Evolutionary conservation across 2,329 filamentous ascomycete genomes (phyloP), one percentile per base, ranked within the genome.

Genomic region (Cladosporium halotolerans): DNA sequence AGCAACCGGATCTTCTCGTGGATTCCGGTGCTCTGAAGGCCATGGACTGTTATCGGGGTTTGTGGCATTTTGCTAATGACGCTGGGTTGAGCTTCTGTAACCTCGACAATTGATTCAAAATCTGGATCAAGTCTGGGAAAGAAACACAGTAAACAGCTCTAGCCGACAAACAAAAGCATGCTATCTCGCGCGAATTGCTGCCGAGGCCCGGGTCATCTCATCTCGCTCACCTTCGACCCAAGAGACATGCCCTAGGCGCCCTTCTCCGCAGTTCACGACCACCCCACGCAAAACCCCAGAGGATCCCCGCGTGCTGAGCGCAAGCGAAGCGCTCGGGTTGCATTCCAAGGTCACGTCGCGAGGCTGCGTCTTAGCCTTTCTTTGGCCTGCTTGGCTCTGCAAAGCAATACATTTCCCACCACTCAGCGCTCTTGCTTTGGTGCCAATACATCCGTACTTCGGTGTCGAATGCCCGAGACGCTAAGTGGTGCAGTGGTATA

Each of bases 1-100:
- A 91, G 76, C 14, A 82, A 75, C 38, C 80, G 74, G 65, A 91
- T 83, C 55, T 80, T 70, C n/a, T 67, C 62, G 60, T 78, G 77
- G 50, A 82, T 73, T 41, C 75, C 63, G 23, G 67, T 62, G 54
- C 72, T 68, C 52, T 67, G 68, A 38, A 76, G 65, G 53, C 67
- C 70, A 56, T 73, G 68, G 38, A 71, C 58, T 8, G 48, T 57
- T 5, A 64, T 54, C 8, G 60, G 51, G 49, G 60, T 58, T 49
- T 63, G 60, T 23, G 73, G 73, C 60, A 76, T 75, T 63, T 65
- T 70, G 57, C 45, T 36, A 44, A 18, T 7, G 8, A 39, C 8
- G 4, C 16, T 39, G 36, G 36, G 2, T 39, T 39, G 36, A 13
- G 4, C 11, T 39, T 14, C n/a, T 4, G 8, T 7, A 39, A 1